A percentile compares a stretch with the other conserved stretches of the same genome.
These are phyloP conservation scores for Penicillium ochrochloron DNA, from an alignment of 495 filamentous ascomycete genomes.

Conservation along the genomic window DNA sequence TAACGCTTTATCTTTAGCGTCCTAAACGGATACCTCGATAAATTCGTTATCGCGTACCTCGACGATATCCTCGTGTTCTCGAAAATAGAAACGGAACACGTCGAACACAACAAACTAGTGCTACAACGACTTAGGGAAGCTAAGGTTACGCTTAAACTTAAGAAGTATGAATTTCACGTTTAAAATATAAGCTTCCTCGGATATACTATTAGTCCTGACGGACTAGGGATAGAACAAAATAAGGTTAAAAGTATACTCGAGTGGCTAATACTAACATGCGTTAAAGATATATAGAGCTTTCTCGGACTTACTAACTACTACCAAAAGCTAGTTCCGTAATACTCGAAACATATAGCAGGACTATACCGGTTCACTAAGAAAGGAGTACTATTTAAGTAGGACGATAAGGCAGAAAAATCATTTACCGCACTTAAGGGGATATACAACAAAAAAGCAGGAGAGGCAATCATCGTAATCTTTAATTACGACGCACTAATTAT, in stretches of 20 bases:
- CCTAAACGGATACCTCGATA: not conserved
- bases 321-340: not conserved
- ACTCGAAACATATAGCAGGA: not conserved
- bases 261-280: not conserved
- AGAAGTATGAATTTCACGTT: conserved; percentile 17
- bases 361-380: conserved; percentile 4
- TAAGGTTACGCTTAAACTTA: conserved; percentile 17
- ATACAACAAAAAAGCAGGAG: not conserved
- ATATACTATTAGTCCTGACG: conserved; percentile 6
- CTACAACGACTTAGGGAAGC: conserved; percentile 13
- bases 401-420: not conserved
- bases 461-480: not conserved
- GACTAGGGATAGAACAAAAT: not conserved
- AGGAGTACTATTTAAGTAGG: conserved; percentile 1
- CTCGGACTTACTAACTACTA: conserved; percentile 7
- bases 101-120: not conserved
- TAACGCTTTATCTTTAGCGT: conserved; percentile 4
- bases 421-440: not conserved
- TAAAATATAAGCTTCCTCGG: conserved; percentile 1
- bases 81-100: not conserved
- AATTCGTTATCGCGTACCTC: too few species aligned
- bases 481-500: conserved; percentile 2
- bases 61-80: not conserved
- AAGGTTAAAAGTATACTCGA: conserved; percentile 2
- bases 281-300: conserved; percentile 2